These are phyloP conservation scores for Strobilomyces echinocephalus DNA, from an alignment of 768 basidiomycete genomes.

Conservation along the genomic window DNA sequence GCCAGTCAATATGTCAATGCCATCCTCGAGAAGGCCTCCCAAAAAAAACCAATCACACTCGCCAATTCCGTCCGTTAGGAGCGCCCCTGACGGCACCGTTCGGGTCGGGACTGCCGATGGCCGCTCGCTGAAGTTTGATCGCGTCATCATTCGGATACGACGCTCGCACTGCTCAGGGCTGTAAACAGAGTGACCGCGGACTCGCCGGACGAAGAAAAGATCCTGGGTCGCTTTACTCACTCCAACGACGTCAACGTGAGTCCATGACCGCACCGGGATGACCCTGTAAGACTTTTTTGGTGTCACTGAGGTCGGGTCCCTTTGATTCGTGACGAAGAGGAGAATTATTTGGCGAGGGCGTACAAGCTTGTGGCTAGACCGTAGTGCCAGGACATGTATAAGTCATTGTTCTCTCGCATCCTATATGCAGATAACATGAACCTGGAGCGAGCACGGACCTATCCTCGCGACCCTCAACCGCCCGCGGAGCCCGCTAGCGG, in stretches of 20 bases:
- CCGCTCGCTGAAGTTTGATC: conserved; percentile 49
- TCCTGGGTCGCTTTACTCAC: conserved; percentile 58
- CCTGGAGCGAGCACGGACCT: conserved; percentile 48
- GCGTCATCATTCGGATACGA: conserved; percentile 70
- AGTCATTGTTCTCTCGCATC: neutral
- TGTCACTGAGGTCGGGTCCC: no score
- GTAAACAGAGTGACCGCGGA: conserved; percentile 50
- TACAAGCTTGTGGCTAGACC: no score
- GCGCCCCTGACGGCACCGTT: conserved; percentile 28
- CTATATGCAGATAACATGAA: conserved; percentile 63
- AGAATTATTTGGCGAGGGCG: no score
- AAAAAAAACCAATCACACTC: conserved; percentile 46
- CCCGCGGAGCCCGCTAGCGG: conserved; percentile 46
- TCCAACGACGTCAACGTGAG: conserved; percentile 50
- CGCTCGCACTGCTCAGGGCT: conserved; percentile 34
- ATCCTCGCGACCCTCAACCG: conserved; percentile 62
- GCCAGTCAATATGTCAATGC: conserved; percentile 65
- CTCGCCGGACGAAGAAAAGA: conserved; percentile 47
- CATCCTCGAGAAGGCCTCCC: conserved; percentile 52
- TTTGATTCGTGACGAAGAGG: no score
- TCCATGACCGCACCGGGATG: conserved; percentile 3
- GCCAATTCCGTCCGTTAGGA: conserved; percentile 45
- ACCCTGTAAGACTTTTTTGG: no score
- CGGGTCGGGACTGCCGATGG: conserved; percentile 46
- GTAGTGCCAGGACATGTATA: no score